phyloP scores from a whole-genome alignment of 1,284 basidiomycete genomes.

The Volvariella volvacea region DNA sequence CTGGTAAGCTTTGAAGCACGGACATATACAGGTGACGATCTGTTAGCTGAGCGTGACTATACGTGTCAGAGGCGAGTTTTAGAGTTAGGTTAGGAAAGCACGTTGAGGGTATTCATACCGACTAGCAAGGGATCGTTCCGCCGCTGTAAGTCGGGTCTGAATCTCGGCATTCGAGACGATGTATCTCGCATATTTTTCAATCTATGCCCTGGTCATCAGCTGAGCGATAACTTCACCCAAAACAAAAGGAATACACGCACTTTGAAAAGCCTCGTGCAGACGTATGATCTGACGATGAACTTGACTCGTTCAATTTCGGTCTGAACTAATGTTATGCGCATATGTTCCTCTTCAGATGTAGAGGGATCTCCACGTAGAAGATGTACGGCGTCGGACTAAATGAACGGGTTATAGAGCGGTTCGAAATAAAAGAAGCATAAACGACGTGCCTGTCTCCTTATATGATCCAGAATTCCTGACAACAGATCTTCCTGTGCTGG shows the following conservation, averaged over 20 bases:
- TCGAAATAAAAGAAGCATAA: slow-evolving; percentile 13
- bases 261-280: slow-evolving; percentile 83
- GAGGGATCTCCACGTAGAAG: slow-evolving; percentile 70
- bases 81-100: not conserved
- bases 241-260: slow-evolving; percentile 29
- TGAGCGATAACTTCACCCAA: slow-evolving; percentile 1
- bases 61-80: not conserved
- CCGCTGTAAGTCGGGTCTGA: slow-evolving; percentile 68
- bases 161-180: slow-evolving; percentile 63
- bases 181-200: slow-evolving; percentile 79
- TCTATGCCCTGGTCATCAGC: slow-evolving; percentile 38
- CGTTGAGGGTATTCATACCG: slow-evolving; percentile 38
- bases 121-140: slow-evolving; percentile 74
- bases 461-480: slow-evolving; percentile 68
- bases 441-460: slow-evolving; percentile 75
- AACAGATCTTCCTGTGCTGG: slow-evolving; percentile 72
- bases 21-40: slow-evolving; percentile 69
- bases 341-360: slow-evolving; percentile 85
- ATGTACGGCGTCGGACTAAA: slow-evolving; percentile 57
- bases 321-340: slow-evolving; percentile 85
- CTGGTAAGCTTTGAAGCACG: slow-evolving; percentile 75
- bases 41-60: slow-evolving; percentile 65
- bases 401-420: slow-evolving; percentile 5
- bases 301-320: slow-evolving; percentile 91
- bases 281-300: slow-evolving; percentile 82